Evolutionary conservation across 2,329 filamentous ascomycete species (phyloP), one percentile per base, ranked within the genome.

Genomic region (Blastomyces gilchristii): DNA sequence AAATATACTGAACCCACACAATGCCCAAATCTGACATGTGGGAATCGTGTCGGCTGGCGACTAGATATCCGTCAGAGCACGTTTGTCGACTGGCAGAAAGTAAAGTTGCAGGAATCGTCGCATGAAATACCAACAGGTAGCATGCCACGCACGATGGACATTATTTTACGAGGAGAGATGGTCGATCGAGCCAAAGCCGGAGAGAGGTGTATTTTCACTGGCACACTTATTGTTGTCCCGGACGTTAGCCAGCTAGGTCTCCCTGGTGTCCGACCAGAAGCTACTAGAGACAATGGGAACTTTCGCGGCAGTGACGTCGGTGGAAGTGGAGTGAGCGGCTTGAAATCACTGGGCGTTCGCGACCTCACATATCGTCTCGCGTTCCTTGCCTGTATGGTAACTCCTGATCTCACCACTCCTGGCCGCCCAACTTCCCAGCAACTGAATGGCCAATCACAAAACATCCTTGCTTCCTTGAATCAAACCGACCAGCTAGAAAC

Each of bases 31-130:
- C 74, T 80, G 34, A 89, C 84, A 7, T 99, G 94, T 74, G 87
- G 87, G 70, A 99, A 99, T 78, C 87, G 94, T 34, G 80, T 87
- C 64, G 91, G 89, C n/a, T 99, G 94, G 94, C 87, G 91, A 68
- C 79, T 99, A n/a, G 93, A 99, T 70, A 97, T 99, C 71, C 84
- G 91, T 53, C 93, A 96, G 75, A 97, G 92, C 75, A 97, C 92
- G 0, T 99, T 99, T 73, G 89, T 99, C 65, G 94, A 99, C 78
- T 99, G 94, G 94, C 94, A 99, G 74, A 97, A 97, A 75, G 91
- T 97, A 31, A 89, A 95, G 66, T 91, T 97, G 65, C 94, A 99
- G 77, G 94, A 99, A 76, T 99, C 97, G 79, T 96, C 91, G 68
- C 93, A 93, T 3, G 94, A 99, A 74, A 99, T 99, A 47, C 94